Base-by-base conservation (phyloP, 179 eudicot genomes). In the Heliamphora pulchella region DNA sequence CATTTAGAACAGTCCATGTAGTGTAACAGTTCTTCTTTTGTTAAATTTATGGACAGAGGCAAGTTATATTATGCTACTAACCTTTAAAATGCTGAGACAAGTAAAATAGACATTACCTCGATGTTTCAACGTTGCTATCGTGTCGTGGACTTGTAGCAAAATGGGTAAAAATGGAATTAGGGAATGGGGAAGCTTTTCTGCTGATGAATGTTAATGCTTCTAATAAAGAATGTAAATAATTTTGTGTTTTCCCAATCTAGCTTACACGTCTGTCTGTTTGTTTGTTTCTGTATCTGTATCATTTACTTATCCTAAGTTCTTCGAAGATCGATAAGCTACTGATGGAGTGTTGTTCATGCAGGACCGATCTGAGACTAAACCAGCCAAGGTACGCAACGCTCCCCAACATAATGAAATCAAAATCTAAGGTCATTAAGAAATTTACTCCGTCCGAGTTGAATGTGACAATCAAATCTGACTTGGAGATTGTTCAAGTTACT, bases 361-460 rank as follows among this genome's bases (percentile, higher is more conserved):
- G 97, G 68, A 93, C 98, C 67, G 98, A 96, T 86, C 83, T 96
- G 90, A 88, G 99, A 83, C 84, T 96, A 86, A 96, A 96, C 94
- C 99, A 96, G 86, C 98, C 98, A 15, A 89, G 99, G 78, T 96
- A 96, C 62, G 99, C 99, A 1, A 96, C 97, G 54, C 96, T 96
- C 44, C 98, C 99, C 17, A 96, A 93, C 86, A 94, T 96, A 62
- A 92, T 96, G 99, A 96, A 96, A 86, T 98, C 99, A 22, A 96
- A 96, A 81, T 94, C 98, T 10, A 94, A 96, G 89, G 88, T 87
- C 11, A 96, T 96, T 70, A 94, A 94, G 91, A 96, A 92, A 80
- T 68, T 84, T 31, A 96, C 93, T 54, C 90, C 91, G 0, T 81
- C 91, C 70, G 99, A 96, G 78, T 81, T 96, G 84, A 92, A 90